These are phyloP conservation scores for Casaregolazyma lundiana DNA, from an alignment of 1,139 yeast genomes.

Conservation along the genomic window DNA sequence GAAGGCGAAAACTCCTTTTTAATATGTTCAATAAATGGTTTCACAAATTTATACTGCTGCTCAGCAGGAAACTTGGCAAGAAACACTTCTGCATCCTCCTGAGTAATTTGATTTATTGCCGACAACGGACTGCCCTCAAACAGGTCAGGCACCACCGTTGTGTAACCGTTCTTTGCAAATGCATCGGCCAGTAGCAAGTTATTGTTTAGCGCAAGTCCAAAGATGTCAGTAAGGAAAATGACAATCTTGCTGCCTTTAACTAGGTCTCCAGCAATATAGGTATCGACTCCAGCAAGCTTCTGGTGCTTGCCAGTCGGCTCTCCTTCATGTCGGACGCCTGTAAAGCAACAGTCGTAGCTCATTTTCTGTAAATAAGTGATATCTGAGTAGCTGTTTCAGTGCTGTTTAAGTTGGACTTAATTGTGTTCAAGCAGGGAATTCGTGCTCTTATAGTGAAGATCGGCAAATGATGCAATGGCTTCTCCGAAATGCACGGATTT, in stretches of 20 bases:
- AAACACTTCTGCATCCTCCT: not conserved
- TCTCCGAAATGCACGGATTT: not conserved
- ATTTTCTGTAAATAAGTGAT: not conserved
- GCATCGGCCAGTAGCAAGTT: slow-evolving; percentile 63
- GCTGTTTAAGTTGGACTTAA: not conserved
- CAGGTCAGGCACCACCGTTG: slow-evolving; percentile 70
- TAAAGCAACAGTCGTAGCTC: slow-evolving; percentile 24
- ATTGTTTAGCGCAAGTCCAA: slow-evolving; percentile 57
- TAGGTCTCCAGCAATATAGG: slow-evolving; percentile 54
- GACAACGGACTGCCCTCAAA: slow-evolving; percentile 32
- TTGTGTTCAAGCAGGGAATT: not conserved
- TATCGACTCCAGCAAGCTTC: slow-evolving; percentile 43
- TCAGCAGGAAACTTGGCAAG: slow-evolving; percentile 41
- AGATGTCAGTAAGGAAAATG: slow-evolving; percentile 64
- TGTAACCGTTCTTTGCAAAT: slow-evolving; percentile 60
- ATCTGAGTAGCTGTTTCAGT: not conserved
- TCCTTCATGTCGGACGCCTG: slow-evolving; percentile 21
- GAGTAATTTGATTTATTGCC: not conserved
- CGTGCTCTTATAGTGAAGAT: no score
- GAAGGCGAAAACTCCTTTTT: slow-evolving; percentile 45
- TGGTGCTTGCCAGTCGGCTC: slow-evolving; percentile 41
- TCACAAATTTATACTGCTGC: slow-evolving; percentile 16
- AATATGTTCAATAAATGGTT: slow-evolving; percentile 24
- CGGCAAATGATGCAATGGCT: no score
- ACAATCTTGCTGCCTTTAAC: slow-evolving; percentile 44